phyloP scores from a whole-genome alignment of 768 basidiomycete species.

The Amanita brunnescens region DNA sequence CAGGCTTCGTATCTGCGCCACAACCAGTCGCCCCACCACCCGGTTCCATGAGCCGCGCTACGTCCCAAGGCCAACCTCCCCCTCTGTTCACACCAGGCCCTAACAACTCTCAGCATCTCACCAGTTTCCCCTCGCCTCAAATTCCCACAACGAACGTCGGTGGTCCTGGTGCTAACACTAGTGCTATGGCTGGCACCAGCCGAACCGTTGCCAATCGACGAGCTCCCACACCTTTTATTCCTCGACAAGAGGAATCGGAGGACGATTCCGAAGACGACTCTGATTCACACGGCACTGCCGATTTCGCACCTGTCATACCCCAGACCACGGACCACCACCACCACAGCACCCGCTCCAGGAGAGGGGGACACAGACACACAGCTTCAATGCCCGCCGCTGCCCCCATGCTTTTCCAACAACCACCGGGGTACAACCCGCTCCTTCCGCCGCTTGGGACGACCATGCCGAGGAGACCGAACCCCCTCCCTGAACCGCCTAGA shows the following conservation, averaged over 20 bases:
- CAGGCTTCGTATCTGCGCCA: neutral
- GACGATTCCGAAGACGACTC: constrained; percentile 8
- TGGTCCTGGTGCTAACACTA: neutral
- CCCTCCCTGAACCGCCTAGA: constrained; percentile 53
- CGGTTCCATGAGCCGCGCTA: neutral
- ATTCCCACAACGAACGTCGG: neutral
- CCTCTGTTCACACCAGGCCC: constrained; percentile 11
- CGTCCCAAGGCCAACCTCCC: constrained; percentile 10
- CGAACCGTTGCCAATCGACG: no score
- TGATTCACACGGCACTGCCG: constrained; percentile 16
- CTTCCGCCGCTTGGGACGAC: no score
- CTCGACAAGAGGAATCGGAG: constrained; percentile 4
- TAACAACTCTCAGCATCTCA: constrained; percentile 6
- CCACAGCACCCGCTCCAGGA: neutral
- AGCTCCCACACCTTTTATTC: constrained; percentile 22
- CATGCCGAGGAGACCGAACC: constrained; percentile 32
- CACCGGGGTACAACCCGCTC: constrained; percentile 22
- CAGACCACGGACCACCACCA: constrained; percentile 12
- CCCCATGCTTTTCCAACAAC: constrained; percentile 22
- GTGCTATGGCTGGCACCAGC: neutral
- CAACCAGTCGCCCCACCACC: neutral
- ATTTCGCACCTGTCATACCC: constrained; percentile 8
- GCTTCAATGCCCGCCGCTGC: constrained; percentile 22
- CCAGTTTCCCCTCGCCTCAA: constrained; percentile 7
- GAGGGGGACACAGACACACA: constrained; percentile 12